phyloP scores from a whole-genome alignment of 2,329 filamentous ascomycete species.

The Thielaviopsis cerberus region DNA sequence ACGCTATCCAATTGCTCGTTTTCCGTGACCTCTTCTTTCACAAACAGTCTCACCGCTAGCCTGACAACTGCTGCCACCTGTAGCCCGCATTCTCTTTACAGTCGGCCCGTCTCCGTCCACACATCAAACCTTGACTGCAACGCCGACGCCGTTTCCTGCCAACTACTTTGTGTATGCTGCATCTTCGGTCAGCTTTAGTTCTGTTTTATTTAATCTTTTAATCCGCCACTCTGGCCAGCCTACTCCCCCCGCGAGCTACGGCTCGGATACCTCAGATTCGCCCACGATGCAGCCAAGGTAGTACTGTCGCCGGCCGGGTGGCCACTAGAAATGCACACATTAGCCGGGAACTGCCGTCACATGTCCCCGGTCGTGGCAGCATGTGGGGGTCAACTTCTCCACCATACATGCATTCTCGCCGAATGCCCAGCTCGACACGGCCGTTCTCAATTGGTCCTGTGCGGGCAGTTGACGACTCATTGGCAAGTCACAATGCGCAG shows the following conservation, averaged over 20 bases:
- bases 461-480: background rate
- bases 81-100: background rate
- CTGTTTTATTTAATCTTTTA: background rate
- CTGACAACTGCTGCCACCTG: background rate
- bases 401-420: background rate
- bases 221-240: conserved; percentile 12
- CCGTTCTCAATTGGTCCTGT: background rate
- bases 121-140: background rate
- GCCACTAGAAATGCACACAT: conserved; percentile 2
- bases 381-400: background rate
- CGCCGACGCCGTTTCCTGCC: background rate
- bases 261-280: conserved; percentile 13
- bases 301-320: conserved; percentile 11
- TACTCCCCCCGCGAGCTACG: conserved; percentile 12
- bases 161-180: background rate
- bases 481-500: background rate
- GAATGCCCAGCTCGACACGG: background rate
- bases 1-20: background rate
- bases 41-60: background rate
- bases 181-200: background rate
- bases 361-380: background rate
- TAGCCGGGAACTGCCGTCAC: background rate
- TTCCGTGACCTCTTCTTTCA: background rate
- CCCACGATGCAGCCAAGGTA: conserved; percentile 12
- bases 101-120: background rate